Conservation (phyloP, 768 basidiomycete genomes). For the Hemileccinum rubropunctum region DNA sequence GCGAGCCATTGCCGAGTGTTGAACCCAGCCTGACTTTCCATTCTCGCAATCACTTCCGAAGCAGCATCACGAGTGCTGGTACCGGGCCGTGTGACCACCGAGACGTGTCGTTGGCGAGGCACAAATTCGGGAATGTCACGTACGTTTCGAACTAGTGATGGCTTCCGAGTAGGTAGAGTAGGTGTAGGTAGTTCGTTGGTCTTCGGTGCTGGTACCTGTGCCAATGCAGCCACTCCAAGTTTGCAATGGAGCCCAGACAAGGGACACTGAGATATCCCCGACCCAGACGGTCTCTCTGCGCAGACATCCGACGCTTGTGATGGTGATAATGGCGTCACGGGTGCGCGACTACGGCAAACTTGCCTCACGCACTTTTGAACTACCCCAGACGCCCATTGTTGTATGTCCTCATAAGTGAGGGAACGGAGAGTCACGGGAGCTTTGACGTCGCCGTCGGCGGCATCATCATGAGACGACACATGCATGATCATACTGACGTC, state of each 20-base stretch:
- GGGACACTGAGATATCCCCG: constrained; percentile 21
- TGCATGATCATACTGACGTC: constrained; percentile 24
- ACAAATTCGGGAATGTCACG: constrained; percentile 27
- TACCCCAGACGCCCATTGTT: constrained; percentile 24
- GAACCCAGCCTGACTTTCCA: constrained; percentile 20
- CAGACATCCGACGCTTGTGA: constrained; percentile 28
- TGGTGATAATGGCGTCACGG: constrained; percentile 17
- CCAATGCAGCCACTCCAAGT: constrained; percentile 1
- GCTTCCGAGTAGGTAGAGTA: background rate
- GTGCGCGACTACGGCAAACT: constrained; percentile 10
- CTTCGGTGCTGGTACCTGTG: background rate
- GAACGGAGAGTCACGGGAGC: constrained; percentile 7
- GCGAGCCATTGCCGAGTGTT: constrained; percentile 2
- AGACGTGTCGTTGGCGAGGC: constrained; percentile 16
- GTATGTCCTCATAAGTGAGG: constrained; percentile 24
- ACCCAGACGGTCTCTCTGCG: constrained; percentile 25
- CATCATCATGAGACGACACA: constrained; percentile 12
- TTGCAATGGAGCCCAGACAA: constrained; percentile 25
- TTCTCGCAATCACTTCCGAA: constrained; percentile 18
- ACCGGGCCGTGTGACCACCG: background rate
- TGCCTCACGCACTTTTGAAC: constrained; percentile 24
- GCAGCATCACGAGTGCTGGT: constrained; percentile 17
- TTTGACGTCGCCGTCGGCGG: constrained; percentile 6
- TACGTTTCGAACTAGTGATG: constrained; percentile 5
- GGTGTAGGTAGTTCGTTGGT: background rate